Evolutionary conservation across 2,329 filamentous ascomycete genomes (phyloP), one percentile per base, ranked within the genome.

Genomic region (Eutypa lata): DNA sequence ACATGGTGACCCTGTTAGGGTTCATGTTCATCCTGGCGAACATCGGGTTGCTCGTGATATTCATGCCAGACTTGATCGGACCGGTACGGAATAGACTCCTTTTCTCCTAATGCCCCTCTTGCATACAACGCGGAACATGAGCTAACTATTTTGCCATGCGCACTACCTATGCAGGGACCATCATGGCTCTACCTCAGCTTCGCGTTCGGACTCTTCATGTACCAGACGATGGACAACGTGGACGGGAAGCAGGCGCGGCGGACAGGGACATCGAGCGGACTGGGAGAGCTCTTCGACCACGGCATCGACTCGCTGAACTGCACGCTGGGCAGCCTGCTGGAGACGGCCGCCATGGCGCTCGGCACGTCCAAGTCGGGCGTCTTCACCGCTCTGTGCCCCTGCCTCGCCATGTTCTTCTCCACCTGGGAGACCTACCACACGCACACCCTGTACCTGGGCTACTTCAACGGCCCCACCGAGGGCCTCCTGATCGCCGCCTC

Each of bases 381-480:
- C 53, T 95, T 96, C 69, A 97, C 94, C 1, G 91, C 92, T 2
- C 77, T 99, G 43, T 86, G 93, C 55, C 94, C 94, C 1, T 95
- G 91, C 63, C 76, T 99, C 44, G 90, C 94, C 55, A 99, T 99
- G 94, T 99, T 96, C 79, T 97, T 99, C 75, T 97, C 93, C 3
- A 99, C 94, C 2, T 99, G 94, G 94, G 94, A 99, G 75, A 99
- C 94, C 1, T 99, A 97, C 71, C 94, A 99, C 73, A 97, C 94
- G 5, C 94, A 99, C 71, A 97, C 94, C 0, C 78, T 99, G 6
- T 99, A 96, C 71, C 84, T 99, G 13, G 94, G 94, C 51, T 91
- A 93, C 69, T 89, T 99, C 82, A 99, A 99, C 70, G 94, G 94
- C 1, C 94, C 94, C 2, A 99, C 94, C 33, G 94, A 99, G 76